These are phyloP conservation scores for Pleurotus tuber-regium DNA, from an alignment of 768 basidiomycete genomes.

Conservation along the genomic window DNA sequence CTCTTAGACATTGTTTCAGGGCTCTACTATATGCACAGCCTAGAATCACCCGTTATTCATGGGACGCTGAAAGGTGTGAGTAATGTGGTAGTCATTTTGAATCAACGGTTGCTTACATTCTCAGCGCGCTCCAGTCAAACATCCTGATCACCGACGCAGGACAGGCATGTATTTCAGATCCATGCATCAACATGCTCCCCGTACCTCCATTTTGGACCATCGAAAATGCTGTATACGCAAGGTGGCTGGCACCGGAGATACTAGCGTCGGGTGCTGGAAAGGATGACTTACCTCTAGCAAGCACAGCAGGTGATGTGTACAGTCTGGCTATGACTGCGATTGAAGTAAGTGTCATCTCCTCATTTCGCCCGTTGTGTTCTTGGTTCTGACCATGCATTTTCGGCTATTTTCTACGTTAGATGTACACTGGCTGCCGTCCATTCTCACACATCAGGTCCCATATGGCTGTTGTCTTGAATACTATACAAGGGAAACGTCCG, in stretches of 20 bases:
- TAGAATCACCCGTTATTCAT: conserved; percentile 3
- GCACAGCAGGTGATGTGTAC: background rate
- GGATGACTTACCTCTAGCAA: background rate
- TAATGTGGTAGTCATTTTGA: background rate
- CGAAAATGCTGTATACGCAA: conserved; percentile 7
- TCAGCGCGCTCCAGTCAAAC: background rate
- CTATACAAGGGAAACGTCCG: conserved; percentile 3
- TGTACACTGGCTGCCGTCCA: conserved; percentile 2
- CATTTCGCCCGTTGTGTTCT: background rate
- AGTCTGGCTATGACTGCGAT: conserved; percentile 1
- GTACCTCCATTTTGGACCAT: conserved; percentile 4
- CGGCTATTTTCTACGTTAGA: background rate
- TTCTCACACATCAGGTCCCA: conserved; percentile 3
- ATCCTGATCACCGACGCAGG: background rate
- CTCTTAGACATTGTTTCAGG: background rate
- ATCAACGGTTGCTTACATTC: background rate
- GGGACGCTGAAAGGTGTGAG: conserved; percentile 3
- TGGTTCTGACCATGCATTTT: background rate
- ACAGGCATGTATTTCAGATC: conserved; percentile 1
- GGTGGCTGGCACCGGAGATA: conserved; percentile 8
- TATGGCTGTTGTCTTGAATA: background rate
- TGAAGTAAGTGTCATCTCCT: background rate
- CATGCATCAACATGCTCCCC: conserved; percentile 6
- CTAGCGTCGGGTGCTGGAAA: background rate
- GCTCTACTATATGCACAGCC: background rate